phyloP scores from a whole-genome alignment of 2,329 filamentous ascomycete species.

The Fusarium hostae region DNA sequence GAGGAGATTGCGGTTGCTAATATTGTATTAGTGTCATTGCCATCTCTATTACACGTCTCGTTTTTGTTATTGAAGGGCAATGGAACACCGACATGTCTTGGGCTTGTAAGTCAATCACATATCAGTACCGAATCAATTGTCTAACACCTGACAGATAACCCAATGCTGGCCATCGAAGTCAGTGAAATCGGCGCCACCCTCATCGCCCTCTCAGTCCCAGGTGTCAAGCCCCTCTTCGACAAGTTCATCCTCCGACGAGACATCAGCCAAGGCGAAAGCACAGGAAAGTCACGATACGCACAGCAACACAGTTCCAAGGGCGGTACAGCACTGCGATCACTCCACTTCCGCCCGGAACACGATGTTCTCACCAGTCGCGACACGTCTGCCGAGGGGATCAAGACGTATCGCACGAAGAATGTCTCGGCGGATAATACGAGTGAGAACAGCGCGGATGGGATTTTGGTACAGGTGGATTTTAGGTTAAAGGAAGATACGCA shows the following conservation, averaged over 20 bases:
- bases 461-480: conserved; percentile 52
- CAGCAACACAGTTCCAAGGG: conserved; percentile 36
- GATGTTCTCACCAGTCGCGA: conserved; percentile 44
- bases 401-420: conserved; percentile 34
- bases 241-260: conserved; percentile 46
- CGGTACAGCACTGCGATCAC: conserved; percentile 46
- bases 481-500: conserved; percentile 46
- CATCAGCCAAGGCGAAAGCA: conserved; percentile 25
- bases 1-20: conserved; percentile 1
- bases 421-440: conserved; percentile 38
- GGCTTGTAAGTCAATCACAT: conserved; percentile 48
- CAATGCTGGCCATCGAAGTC: conserved; percentile 61
- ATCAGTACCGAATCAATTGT: fast-evolving
- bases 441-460: conserved; percentile 46
- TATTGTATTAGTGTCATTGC: conserved; percentile 54
- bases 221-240: conserved; percentile 60
- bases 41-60: conserved; percentile 59
- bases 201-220: conserved; percentile 62
- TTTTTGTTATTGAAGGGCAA: conserved; percentile 60
- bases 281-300: conserved; percentile 39
- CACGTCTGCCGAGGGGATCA: conserved; percentile 38
- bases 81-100: conserved; percentile 61
- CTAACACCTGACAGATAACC: conserved; percentile 50
- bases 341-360: conserved; percentile 47
- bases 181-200: conserved; percentile 62